phyloP scores from a whole-genome alignment of 2,329 filamentous ascomycete genomes.

The Monosporascus sp. region DNA sequence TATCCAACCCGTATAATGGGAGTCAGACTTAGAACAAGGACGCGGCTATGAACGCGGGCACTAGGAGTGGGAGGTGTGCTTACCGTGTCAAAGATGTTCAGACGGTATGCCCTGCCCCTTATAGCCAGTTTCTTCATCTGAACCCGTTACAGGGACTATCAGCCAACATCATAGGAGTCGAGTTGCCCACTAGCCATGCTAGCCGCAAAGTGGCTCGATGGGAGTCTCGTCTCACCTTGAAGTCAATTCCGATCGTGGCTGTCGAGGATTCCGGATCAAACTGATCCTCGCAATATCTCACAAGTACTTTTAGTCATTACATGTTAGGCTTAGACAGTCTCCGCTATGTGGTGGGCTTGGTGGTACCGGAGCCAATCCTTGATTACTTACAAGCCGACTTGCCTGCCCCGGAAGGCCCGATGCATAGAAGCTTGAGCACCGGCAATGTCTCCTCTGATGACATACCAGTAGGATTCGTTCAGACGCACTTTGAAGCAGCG shows the following conservation, averaged over 20 bases:
- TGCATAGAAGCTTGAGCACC: conserved; percentile 49
- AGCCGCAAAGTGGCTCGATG: too few species aligned
- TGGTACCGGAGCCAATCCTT: neutral
- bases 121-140: conserved; percentile 50
- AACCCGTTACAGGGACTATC: neutral
- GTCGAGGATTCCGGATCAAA: conserved; percentile 50
- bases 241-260: conserved; percentile 54
- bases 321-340: neutral
- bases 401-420: conserved; percentile 51
- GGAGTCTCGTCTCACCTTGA: conserved; percentile 36
- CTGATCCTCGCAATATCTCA: conserved; percentile 52
- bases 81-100: conserved; percentile 49
- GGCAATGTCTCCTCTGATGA: conserved; percentile 42
- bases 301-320: conserved; percentile 36
- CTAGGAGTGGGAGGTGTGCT: conserved; percentile 9
- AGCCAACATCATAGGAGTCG: too few species aligned
- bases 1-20: too few species aligned
- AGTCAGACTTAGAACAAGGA: too few species aligned
- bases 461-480: conserved; percentile 22
- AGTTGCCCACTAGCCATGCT: too few species aligned
- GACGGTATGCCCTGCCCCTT: conserved; percentile 44
- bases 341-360: neutral
- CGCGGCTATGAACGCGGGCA: too few species aligned
- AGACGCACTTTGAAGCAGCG: too few species aligned
- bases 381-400: conserved; percentile 47